Evolutionary conservation across 306 rosid genomes (phyloP).

Genomic region (Mimosa pudica): DNA sequence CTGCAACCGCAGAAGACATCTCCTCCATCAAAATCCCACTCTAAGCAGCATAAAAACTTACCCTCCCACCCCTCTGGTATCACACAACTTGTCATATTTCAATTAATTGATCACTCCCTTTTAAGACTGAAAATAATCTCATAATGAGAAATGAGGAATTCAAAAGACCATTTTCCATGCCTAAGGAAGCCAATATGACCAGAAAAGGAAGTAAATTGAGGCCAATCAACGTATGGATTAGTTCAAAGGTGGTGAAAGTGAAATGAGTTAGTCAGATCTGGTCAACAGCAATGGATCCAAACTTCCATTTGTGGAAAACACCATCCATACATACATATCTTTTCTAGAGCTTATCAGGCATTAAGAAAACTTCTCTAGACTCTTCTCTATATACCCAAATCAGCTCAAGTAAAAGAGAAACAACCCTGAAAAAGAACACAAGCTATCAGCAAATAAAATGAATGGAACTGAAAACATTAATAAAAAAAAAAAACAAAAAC

Average conservation of each 20-base stretch:
- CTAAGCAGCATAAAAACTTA: constrained; percentile 57
- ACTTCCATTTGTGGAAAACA: constrained; percentile 52
- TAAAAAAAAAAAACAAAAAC: constrained; percentile 30
- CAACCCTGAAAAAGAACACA: constrained; percentile 50
- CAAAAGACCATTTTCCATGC: constrained; percentile 63
- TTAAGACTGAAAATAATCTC: constrained; percentile 53
- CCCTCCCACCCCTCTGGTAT: constrained; percentile 58
- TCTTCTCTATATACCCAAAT: constrained; percentile 50
- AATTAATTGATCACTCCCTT: constrained; percentile 51
- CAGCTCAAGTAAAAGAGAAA: constrained; percentile 54
- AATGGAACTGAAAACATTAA: constrained; percentile 34
- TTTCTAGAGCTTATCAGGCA: constrained; percentile 42
- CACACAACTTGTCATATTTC: constrained; percentile 70
- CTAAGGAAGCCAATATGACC: constrained; percentile 45
- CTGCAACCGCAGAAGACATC: constrained; percentile 60
- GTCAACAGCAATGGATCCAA: constrained; percentile 70
- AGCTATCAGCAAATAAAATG: constrained; percentile 41
- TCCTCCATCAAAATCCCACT: constrained; percentile 83
- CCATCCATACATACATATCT: constrained; percentile 41
- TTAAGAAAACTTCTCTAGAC: constrained; percentile 52
- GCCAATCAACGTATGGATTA: constrained; percentile 46
- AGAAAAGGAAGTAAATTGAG: constrained; percentile 44
- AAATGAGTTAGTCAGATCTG: constrained; percentile 76
- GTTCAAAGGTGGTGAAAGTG: constrained; percentile 55
- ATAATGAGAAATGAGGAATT: constrained; percentile 53